These are phyloP conservation scores for Sporothrix dimorphospora DNA, from an alignment of 2,329 filamentous ascomycete species.

Conservation along the genomic window DNA sequence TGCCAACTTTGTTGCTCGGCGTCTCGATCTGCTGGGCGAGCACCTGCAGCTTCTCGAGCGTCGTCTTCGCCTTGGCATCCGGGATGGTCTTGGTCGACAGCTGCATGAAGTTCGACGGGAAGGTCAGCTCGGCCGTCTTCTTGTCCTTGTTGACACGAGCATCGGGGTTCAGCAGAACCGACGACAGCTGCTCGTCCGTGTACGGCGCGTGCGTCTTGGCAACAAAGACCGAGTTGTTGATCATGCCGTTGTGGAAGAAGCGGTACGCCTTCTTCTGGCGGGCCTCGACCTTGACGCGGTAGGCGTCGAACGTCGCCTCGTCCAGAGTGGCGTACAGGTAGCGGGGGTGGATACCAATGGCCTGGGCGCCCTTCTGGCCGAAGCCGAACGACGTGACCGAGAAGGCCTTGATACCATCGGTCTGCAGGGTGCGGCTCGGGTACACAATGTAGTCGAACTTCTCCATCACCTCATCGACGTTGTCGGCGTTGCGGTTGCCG, in stretches of 20 bases:
- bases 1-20: constrained; percentile 78
- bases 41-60: constrained; percentile 75
- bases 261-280: constrained; percentile 98
- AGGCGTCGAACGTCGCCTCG: constrained; percentile 76
- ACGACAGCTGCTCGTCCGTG: constrained; percentile 80
- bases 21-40: constrained; percentile 68
- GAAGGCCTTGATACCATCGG: constrained; percentile 97
- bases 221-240: constrained; percentile 97
- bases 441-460: constrained; percentile 98
- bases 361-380: constrained; percentile 97
- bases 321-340: constrained; percentile 96
- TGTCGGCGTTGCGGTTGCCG: constrained; percentile 97
- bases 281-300: constrained; percentile 85
- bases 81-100: constrained; percentile 57
- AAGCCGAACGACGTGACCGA: constrained; percentile 99
- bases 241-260: constrained; percentile 96
- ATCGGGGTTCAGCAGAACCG: constrained; percentile 91
- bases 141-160: constrained; percentile 84
- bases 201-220: constrained; percentile 93
- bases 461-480: constrained; percentile 94
- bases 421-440: constrained; percentile 92
- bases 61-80: constrained; percentile 56
- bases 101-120: constrained; percentile 68
- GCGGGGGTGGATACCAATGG: constrained; percentile 93
- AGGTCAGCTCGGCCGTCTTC: constrained; percentile 80